A percentile compares a stretch with the other conserved stretches of the same genome.
Conservation (phyloP, 805 yeast genomes). For the Isabelozyma pseudorhagii region DNA sequence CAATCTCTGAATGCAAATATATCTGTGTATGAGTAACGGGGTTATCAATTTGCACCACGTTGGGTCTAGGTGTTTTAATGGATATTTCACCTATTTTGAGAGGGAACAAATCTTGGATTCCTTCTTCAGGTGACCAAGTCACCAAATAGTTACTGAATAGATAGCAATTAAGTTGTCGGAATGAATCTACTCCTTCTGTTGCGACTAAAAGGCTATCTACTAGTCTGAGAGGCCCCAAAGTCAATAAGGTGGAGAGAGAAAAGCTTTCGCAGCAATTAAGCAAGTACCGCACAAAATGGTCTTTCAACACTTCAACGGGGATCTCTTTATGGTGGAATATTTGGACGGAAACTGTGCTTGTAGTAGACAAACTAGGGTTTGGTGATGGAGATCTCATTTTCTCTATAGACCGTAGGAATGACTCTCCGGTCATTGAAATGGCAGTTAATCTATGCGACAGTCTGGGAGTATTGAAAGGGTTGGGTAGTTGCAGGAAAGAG, state of each 20-base stretch:
- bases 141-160: slow-evolving; percentile 33
- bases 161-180: slow-evolving; percentile 14
- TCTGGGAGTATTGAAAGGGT: neutral
- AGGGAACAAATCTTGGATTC: slow-evolving; percentile 8
- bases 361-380: slow-evolving; percentile 13
- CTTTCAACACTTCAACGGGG: slow-evolving; percentile 25
- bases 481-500: neutral
- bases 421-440: neutral
- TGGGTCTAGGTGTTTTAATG: slow-evolving; percentile 19
- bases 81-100: slow-evolving; percentile 5
- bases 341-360: slow-evolving; percentile 13
- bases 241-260: slow-evolving; percentile 21
- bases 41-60: slow-evolving; percentile 18
- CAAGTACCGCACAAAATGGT: slow-evolving; percentile 25
- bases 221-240: slow-evolving; percentile 33
- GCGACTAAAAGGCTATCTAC: slow-evolving; percentile 31
- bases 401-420: neutral
- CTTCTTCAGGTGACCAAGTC: slow-evolving; percentile 14
- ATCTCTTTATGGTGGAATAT: slow-evolving; percentile 12
- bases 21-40: slow-evolving; percentile 6
- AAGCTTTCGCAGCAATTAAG: slow-evolving; percentile 19
- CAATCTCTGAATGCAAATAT: slow-evolving; percentile 24
- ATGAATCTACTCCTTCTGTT: slow-evolving; percentile 6
- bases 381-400: slow-evolving; percentile 17
- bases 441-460: neutral